These are phyloP conservation scores for Scheffersomyces insectosa DNA, from an alignment of 1,139 yeast genomes.

Conservation along the genomic window DNA sequence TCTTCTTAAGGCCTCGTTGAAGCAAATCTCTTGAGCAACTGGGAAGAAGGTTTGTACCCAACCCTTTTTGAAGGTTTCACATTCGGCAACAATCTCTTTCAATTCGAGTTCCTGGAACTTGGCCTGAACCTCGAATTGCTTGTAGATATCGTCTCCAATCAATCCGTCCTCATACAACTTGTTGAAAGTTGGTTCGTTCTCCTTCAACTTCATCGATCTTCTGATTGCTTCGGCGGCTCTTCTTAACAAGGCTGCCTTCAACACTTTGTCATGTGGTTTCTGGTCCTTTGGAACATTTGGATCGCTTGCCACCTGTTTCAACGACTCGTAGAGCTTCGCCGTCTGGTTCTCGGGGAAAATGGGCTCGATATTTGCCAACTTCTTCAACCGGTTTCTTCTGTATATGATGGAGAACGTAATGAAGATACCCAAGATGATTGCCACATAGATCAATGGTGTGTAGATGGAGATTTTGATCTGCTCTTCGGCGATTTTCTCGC, in stretches of 20 bases:
- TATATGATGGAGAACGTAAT: slow-evolving; percentile 72
- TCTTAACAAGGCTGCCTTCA: slow-evolving; percentile 81
- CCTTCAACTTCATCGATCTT: slow-evolving; percentile 69
- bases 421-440: slow-evolving; percentile 68
- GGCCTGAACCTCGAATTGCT: slow-evolving; percentile 74
- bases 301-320: slow-evolving; percentile 48
- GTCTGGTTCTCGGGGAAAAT: slow-evolving; percentile 71
- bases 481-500: slow-evolving; percentile 20
- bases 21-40: slow-evolving; percentile 84
- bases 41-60: slow-evolving; percentile 81
- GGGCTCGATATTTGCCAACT: slow-evolving; percentile 61
- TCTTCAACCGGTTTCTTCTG: slow-evolving; percentile 57
- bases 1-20: slow-evolving; percentile 87
- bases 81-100: slow-evolving; percentile 75
- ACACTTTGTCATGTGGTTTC: slow-evolving; percentile 75
- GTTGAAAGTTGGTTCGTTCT: slow-evolving; percentile 65
- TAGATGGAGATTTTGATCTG: slow-evolving; percentile 65
- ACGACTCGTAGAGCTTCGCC: slow-evolving; percentile 60
- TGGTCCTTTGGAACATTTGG: slow-evolving; percentile 40
- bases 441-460: slow-evolving; percentile 82
- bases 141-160: slow-evolving; percentile 85
- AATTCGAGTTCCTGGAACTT: slow-evolving; percentile 81
- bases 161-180: slow-evolving; percentile 83
- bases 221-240: slow-evolving; percentile 75
- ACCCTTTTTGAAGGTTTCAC: slow-evolving; percentile 69